Evolutionary conservation across 108 stramenopile genomes (phyloP), one percentile per base, ranked within the genome.

Genomic region (Chaetoceros tenuissimus): DNA sequence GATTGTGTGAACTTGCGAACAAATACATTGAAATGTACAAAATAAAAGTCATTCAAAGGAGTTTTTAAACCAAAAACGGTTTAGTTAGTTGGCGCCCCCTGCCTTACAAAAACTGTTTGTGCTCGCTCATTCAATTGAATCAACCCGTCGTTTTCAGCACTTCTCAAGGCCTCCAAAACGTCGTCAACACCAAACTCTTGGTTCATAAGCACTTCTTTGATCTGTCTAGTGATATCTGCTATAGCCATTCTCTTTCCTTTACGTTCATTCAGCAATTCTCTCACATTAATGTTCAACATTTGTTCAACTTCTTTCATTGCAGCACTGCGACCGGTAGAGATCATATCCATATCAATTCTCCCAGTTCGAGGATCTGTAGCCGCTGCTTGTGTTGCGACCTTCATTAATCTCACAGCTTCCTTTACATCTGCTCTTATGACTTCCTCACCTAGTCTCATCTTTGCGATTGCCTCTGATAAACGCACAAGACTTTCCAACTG

Each of bases 311-410:
- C 79, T 46, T 96, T 72, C 55, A 94, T 96, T 2, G 72, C 81
- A 8, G 83, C 73, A 27, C 80, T 75, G 34, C 83, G 71, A 16
- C 98, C 97, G 3, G 97, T 97, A 10, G 85, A 75, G 59, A 98
- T 92, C 83, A 96, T 92, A 66, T 98, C 98, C 97, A 99, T 97
- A 66, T 99, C 97, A 62, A 99, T 98, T 3, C 87, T 71, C 24
- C 99, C 99, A 0, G 99, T 99, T 22, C 92, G 53, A 24, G 97
- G 97, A 77, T 99, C 99, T 3, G 96, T 97, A 19, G 97, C 97
- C 1, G 96, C 93, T 47, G 92, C 72, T 60, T 96, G 95, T 1
- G 99, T 99, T 19, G 97, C 97, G 24, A 97, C 97, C 54, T 83
- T 78, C 92, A 98, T 92, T 40, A 99, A 75, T 20, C 99, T 75